These are phyloP conservation scores for Gnaphalium uliginosum DNA, from an alignment of 129 eudicot genomes.

Conservation along the genomic window DNA sequence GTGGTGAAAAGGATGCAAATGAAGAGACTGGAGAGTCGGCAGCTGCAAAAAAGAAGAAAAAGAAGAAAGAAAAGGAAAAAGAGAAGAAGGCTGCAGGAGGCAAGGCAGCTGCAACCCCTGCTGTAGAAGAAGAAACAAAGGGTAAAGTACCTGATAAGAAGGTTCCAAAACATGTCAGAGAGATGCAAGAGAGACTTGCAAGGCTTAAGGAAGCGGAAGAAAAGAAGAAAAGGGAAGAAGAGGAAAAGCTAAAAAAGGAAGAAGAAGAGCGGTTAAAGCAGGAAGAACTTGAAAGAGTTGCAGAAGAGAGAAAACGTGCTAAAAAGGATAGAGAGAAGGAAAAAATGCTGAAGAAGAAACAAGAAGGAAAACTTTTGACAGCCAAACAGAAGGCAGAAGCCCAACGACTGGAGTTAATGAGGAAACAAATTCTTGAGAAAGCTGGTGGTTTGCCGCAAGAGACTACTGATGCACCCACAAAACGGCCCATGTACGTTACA, in stretches of 20 bases:
- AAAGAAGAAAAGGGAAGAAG: conserved; percentile 77
- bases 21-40: neutral
- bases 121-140: conserved; percentile 63
- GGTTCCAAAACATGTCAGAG: conserved; percentile 83
- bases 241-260: conserved; percentile 79
- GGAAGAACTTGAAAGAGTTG: conserved; percentile 68
- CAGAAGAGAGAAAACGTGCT: conserved; percentile 76
- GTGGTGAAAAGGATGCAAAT: conserved; percentile 69
- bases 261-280: conserved; percentile 71
- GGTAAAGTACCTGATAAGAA: conserved; percentile 71
- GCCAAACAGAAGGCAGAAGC: conserved; percentile 87
- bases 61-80: conserved; percentile 94
- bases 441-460: conserved; percentile 67
- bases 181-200: conserved; percentile 88
- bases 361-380: conserved; percentile 72
- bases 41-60: conserved; percentile 19
- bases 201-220: conserved; percentile 68
- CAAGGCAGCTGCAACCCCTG: conserved; percentile 50
- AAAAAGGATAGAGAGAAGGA: conserved; percentile 43
- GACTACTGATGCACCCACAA: conserved; percentile 43
- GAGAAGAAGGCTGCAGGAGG: conserved; percentile 78
- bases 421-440: conserved; percentile 80
- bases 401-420: conserved; percentile 69
- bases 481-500: conserved; percentile 68
- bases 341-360: conserved; percentile 66